A percentile compares a stretch with the other conserved stretches of the same genome.
phyloP scores from a whole-genome alignment of 2,329 filamentous ascomycete species.

The Stachybotrys elegans region DNA sequence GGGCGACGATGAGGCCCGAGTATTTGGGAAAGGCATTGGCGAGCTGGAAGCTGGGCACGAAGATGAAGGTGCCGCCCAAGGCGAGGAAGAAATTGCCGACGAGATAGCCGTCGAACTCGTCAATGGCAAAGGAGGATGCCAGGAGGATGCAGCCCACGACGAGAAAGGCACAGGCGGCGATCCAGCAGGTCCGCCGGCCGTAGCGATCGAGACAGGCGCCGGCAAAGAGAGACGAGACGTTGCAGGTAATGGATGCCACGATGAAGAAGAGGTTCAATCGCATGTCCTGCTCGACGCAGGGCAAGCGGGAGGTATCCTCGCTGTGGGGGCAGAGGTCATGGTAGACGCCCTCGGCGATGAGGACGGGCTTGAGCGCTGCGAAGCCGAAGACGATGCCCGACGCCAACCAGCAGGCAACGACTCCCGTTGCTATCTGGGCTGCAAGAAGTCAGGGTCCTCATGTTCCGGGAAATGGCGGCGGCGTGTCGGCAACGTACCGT shows the following conservation, averaged over 20 bases:
- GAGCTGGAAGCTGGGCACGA: slow-evolving; percentile 76
- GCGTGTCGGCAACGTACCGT: slow-evolving; percentile 14
- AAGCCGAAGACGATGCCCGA: slow-evolving; percentile 80
- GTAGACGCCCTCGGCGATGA: slow-evolving; percentile 71
- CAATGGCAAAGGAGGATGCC: slow-evolving; percentile 58
- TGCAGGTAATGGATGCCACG: slow-evolving; percentile 78
- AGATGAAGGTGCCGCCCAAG: slow-evolving; percentile 73
- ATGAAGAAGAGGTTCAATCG: slow-evolving; percentile 87
- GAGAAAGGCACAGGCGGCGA: slow-evolving; percentile 66
- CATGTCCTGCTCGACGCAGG: slow-evolving; percentile 45
- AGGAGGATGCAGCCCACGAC: slow-evolving; percentile 65
- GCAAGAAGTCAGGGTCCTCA: slow-evolving; percentile 5
- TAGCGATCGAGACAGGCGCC: slow-evolving; percentile 78
- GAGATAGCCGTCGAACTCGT: slow-evolving; percentile 66
- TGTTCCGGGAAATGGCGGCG: too few species aligned
- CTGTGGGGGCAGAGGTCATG: slow-evolving; percentile 48
- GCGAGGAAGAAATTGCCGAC: slow-evolving; percentile 69
- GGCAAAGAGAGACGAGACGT: slow-evolving; percentile 76
- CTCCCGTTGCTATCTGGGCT: slow-evolving; percentile 67
- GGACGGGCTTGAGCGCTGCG: slow-evolving; percentile 73
- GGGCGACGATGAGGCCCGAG: slow-evolving; percentile 69
- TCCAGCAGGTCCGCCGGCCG: slow-evolving; percentile 69
- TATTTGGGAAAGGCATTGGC: slow-evolving; percentile 74
- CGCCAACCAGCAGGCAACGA: slow-evolving; percentile 69
- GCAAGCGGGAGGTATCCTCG: slow-evolving; percentile 13